Conservation (phyloP, 2,329 filamentous ascomycete genomes). For the Talaromyces rugulosus region DNA sequence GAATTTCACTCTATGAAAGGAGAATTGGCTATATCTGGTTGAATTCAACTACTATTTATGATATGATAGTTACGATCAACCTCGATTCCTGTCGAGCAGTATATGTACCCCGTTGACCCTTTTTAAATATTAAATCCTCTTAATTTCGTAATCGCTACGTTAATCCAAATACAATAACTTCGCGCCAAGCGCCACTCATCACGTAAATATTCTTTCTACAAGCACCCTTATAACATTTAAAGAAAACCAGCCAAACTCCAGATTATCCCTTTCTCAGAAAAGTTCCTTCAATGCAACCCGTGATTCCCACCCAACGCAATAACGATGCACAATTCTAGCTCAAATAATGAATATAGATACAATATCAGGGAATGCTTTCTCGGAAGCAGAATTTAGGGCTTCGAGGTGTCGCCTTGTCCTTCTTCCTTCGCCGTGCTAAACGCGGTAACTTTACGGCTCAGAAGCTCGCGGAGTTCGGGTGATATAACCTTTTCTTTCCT, state of each 20-base stretch:
- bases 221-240: neutral
- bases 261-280: neutral
- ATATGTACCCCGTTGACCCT: neutral
- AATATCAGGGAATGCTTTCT: neutral
- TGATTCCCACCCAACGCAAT: neutral
- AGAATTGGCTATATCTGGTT: neutral
- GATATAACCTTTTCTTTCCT: constrained; percentile 55
- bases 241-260: neutral
- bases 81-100: neutral
- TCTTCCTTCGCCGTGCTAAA: neutral
- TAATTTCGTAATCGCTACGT: neutral
- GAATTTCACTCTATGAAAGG: neutral
- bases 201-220: neutral
- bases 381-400: neutral
- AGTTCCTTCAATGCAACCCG: neutral
- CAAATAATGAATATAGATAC: neutral
- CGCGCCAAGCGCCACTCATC: neutral
- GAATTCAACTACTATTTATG: neutral
- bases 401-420: neutral
- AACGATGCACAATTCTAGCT: neutral
- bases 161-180: neutral
- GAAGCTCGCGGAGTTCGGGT: constrained; percentile 56
- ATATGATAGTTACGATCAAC: neutral
- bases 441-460: constrained; percentile 50
- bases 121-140: neutral